These are phyloP conservation scores for Mrakia blollopis DNA, from an alignment of 768 basidiomycete genomes.

Conservation along the genomic window DNA sequence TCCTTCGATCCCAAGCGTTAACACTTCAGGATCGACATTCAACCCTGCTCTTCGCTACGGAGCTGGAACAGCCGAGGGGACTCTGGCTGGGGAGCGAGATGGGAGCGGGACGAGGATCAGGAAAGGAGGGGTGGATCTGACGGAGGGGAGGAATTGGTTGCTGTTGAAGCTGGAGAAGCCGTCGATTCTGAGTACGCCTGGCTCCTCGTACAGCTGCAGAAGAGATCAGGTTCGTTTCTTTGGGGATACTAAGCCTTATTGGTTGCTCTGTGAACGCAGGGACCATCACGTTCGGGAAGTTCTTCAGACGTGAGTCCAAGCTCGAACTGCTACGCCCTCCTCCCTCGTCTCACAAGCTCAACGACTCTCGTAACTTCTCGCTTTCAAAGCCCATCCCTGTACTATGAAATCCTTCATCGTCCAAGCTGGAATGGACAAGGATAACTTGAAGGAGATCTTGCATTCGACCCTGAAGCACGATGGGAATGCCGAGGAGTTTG, in stretches of 20 bases:
- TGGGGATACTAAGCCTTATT: too few species aligned
- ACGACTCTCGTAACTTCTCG: background rate
- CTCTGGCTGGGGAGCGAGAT: background rate
- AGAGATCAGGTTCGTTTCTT: too few species aligned
- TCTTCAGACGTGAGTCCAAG: slow-evolving; percentile 17
- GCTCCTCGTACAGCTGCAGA: too few species aligned
- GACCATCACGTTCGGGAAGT: slow-evolving; percentile 34
- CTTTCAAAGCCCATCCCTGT: slow-evolving; percentile 34
- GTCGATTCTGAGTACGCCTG: slow-evolving; percentile 28
- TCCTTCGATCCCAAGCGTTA: background rate
- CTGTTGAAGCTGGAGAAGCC: slow-evolving; percentile 28
- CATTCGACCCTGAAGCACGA: slow-evolving; percentile 31
- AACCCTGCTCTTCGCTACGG: background rate
- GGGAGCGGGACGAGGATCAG: background rate
- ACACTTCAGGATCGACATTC: slow-evolving; percentile 1
- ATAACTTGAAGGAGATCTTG: slow-evolving; percentile 28
- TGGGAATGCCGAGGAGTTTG: slow-evolving; percentile 21
- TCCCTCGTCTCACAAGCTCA: background rate
- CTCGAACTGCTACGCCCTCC: background rate
- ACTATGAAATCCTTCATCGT: slow-evolving; percentile 33
- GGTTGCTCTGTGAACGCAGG: too few species aligned
- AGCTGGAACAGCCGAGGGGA: slow-evolving; percentile 4
- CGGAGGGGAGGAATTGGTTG: slow-evolving; percentile 29
- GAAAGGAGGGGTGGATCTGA: background rate
- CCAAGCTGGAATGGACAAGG: slow-evolving; percentile 29